Evolutionary conservation across 495 filamentous ascomycete species (phyloP).

Genomic region (Talaromyces thailandensis): DNA sequence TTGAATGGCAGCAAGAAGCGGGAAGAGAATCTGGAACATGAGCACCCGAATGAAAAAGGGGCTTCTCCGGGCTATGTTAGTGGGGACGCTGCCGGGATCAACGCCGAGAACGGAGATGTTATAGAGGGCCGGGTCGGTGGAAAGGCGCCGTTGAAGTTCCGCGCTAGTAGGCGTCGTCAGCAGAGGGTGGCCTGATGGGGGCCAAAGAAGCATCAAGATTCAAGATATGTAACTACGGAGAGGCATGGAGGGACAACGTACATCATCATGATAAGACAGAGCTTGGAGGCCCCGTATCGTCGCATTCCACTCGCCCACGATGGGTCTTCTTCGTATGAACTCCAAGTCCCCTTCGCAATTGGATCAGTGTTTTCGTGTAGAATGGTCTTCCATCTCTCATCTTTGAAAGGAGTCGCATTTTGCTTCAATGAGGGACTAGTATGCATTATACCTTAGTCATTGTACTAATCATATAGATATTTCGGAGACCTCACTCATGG

Average conservation of each 20-base stretch:
- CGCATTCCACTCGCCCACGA: conserved; percentile 17
- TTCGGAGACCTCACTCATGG: conserved; percentile 18
- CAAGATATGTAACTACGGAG: too few relatives aligned
- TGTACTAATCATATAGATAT: neutral
- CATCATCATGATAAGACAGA: conserved; percentile 30
- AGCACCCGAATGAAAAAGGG: conserved; percentile 10
- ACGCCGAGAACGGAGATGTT: conserved; percentile 20
- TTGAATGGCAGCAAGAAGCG: neutral
- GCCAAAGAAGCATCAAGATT: neutral
- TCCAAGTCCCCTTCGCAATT: conserved; percentile 26
- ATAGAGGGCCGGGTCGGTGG: conserved; percentile 18
- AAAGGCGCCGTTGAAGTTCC: conserved; percentile 21
- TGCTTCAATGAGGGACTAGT: neutral
- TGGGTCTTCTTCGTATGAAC: conserved; percentile 12
- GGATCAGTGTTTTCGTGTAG: conserved; percentile 16
- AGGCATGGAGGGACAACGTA: conserved; percentile 7
- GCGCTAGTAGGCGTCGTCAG: neutral
- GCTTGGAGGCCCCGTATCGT: conserved; percentile 29
- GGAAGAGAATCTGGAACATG: conserved; percentile 7
- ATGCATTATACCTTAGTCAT: neutral
- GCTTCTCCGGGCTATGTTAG: conserved; percentile 15
- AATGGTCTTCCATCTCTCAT: conserved; percentile 19
- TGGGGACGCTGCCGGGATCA: conserved; percentile 28
- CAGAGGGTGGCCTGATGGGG: neutral
- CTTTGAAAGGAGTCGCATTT: conserved; percentile 7